These are phyloP conservation scores for Hylodesmum podocarpum DNA, from an alignment of 306 rosid species.

Conservation along the genomic window DNA sequence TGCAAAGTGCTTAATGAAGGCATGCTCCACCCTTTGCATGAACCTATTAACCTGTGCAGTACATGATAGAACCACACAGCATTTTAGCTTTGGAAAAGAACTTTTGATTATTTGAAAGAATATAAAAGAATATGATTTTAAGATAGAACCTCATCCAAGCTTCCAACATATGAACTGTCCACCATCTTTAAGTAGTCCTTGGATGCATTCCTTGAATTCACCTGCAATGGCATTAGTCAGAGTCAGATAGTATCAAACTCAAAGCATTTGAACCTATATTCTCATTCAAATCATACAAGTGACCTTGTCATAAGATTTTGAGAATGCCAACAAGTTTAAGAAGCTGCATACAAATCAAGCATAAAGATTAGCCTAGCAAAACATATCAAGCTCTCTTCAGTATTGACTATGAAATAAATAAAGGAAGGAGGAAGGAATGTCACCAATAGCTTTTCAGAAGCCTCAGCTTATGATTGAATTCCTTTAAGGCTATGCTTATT, in stretches of 20 bases:
- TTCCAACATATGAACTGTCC: slow-evolving; percentile 60
- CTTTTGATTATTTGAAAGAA: background rate
- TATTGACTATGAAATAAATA: background rate
- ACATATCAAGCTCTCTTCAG: background rate
- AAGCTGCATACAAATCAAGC: slow-evolving; percentile 48
- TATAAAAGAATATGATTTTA: background rate
- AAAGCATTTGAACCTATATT: background rate
- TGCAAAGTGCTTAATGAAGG: slow-evolving; percentile 52
- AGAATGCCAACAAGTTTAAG: slow-evolving; percentile 68
- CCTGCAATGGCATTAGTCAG: background rate
- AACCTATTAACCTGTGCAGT: slow-evolving; percentile 51
- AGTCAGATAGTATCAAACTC: background rate
- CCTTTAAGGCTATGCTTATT: slow-evolving; percentile 55
- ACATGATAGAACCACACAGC: slow-evolving; percentile 17
- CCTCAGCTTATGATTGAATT: slow-evolving; percentile 64
- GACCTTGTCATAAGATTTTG: slow-evolving; percentile 87
- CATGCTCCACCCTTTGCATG: slow-evolving; percentile 64
- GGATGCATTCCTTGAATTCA: slow-evolving; percentile 49
- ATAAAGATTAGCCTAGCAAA: background rate
- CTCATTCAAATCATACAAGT: background rate
- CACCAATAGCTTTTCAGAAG: slow-evolving; percentile 72
- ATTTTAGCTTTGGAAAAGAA: background rate
- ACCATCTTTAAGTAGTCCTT: slow-evolving; percentile 66
- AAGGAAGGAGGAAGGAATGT: slow-evolving; percentile 12
- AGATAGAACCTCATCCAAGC: slow-evolving; percentile 51